Evolutionary conservation across 2,329 filamentous ascomycete genomes (phyloP), one percentile per base, ranked within the genome.

Genomic region (Diaporthe eres): DNA sequence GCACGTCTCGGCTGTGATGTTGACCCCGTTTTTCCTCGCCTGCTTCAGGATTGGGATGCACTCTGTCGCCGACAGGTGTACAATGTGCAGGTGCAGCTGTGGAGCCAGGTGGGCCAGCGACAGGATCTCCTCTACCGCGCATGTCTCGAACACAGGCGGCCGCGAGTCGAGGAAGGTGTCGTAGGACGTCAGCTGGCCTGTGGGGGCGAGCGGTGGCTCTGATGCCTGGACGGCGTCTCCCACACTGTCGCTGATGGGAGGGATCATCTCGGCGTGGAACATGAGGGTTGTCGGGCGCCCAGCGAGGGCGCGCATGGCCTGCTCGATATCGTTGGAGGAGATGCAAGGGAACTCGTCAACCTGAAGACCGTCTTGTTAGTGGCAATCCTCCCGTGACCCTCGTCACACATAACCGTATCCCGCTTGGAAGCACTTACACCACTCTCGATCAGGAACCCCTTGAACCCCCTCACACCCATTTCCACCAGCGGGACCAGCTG

Each of bases 251-350:
- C 94, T 86, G 79, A 96, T 94, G 25, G 95, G 94, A n/a, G 96
- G 95, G 17, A 97, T 93, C 95, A 98, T 98, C 85, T 99, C 97
- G 74, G 97, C 97, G 82, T 99, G 97, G 87, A 99, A 99, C 96
- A 99, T 98, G 80, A 98, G 92, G 0, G 95, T 98, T 2, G 97
- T 98, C 25, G 95, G 90, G 72, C 93, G 90, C 79, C 95, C 92
- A 77, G 94, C 94, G 77, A 99, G 90, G 63, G 93, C 94, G 42
- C 88, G 87, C 90, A 99, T 96, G 58, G 94, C 96, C 53, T 94
- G 90, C 1, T 90, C 88, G 75, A 98, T 94, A 83, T 98, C 97
- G 19, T 85, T 84, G 1, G 94, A 89, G 0, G 94, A 94, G n/a
- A 98, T 93, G 37, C 95, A 95, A 0, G 97, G 97, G 83, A 99